Percentiles rank a stretch among this genome's conserved stretches.
phyloP scores from a whole-genome alignment of 1,139 yeast genomes.

The Yamadazyma diddensiae region DNA sequence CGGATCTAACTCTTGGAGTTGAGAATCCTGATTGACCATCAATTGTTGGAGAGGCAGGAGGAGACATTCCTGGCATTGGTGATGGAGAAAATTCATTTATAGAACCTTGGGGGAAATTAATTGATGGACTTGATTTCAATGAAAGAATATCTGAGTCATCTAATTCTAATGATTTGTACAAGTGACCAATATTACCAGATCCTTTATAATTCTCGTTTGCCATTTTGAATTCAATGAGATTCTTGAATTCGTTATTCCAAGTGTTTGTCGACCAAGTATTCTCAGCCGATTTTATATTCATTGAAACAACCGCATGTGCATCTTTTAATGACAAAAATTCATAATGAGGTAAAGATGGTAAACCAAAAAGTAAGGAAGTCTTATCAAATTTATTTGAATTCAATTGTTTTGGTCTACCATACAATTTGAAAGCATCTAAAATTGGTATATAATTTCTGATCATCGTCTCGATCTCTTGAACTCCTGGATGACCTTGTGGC shows the following conservation, averaged over 20 bases:
- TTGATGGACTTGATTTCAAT: slow-evolving; percentile 16
- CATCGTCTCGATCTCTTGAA: slow-evolving; percentile 56
- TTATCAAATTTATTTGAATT: slow-evolving; percentile 43
- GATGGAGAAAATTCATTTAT: slow-evolving; percentile 12
- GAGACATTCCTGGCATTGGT: slow-evolving; percentile 9
- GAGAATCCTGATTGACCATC: slow-evolving; percentile 3
- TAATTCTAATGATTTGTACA: slow-evolving; percentile 23
- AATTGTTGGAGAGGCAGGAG: slow-evolving; percentile 11
- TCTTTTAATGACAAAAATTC: slow-evolving; percentile 45
- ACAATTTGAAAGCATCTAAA: slow-evolving; percentile 51
- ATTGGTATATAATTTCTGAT: slow-evolving; percentile 51
- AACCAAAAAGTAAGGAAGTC: slow-evolving; percentile 50
- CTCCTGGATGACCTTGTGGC: slow-evolving; percentile 57
- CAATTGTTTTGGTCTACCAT: slow-evolving; percentile 54
- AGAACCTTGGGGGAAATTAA: slow-evolving; percentile 15
- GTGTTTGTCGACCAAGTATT: slow-evolving; percentile 30
- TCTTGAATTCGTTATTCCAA: slow-evolving; percentile 36
- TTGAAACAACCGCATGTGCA: slow-evolving; percentile 31
- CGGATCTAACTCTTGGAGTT: slow-evolving; percentile 1
- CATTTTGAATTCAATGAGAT: slow-evolving; percentile 31
- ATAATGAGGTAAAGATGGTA: slow-evolving; percentile 56
- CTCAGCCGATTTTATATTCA: slow-evolving; percentile 26
- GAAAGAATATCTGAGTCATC: slow-evolving; percentile 16
- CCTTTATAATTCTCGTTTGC: slow-evolving; percentile 23
- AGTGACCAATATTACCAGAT: slow-evolving; percentile 29